A percentile compares a stretch with the other conserved stretches of the same genome.
These are phyloP conservation scores for Eimeria mitis DNA, from an alignment of 169 alveolate species.

Conservation along the genomic window DNA sequence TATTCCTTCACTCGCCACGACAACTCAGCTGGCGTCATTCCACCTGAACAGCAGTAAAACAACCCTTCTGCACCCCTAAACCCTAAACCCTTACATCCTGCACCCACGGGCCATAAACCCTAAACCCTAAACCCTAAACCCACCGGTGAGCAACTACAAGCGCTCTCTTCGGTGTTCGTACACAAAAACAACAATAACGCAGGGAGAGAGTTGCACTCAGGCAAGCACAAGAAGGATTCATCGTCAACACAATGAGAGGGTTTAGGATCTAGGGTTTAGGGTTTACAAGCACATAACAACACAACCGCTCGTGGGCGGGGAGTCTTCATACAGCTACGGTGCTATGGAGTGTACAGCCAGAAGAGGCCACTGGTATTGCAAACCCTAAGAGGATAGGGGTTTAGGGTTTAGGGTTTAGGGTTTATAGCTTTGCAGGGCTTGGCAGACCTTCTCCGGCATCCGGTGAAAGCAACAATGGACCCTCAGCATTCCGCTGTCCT, in stretches of 20 bases:
- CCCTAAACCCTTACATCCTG: neutral
- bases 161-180: no score
- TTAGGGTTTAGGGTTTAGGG: constrained; percentile 11
- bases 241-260: no score
- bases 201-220: neutral
- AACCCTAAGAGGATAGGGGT: no score
- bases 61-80: neutral
- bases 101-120: neutral
- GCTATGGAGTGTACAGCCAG: no score
- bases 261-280: no score
- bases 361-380: no score
- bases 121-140: constrained; percentile 16
- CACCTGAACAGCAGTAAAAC: neutral
- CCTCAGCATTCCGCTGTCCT: neutral
- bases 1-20: constrained; percentile 66
- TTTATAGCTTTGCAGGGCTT: no score
- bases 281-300: neutral
- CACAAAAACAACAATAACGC: no score
- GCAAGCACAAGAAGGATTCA: no score
- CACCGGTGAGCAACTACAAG: no score
- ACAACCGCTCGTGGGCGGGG: neutral
- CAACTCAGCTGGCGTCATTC: constrained; percentile 45
- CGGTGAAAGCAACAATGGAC: neutral
- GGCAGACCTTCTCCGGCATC: neutral
- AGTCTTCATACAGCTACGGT: no score